A percentile compares a stretch with the other conserved stretches of the same genome.
These are phyloP conservation scores for Huntiella moniliformis DNA, from an alignment of 2,329 filamentous ascomycete genomes.

Conservation along the genomic window DNA sequence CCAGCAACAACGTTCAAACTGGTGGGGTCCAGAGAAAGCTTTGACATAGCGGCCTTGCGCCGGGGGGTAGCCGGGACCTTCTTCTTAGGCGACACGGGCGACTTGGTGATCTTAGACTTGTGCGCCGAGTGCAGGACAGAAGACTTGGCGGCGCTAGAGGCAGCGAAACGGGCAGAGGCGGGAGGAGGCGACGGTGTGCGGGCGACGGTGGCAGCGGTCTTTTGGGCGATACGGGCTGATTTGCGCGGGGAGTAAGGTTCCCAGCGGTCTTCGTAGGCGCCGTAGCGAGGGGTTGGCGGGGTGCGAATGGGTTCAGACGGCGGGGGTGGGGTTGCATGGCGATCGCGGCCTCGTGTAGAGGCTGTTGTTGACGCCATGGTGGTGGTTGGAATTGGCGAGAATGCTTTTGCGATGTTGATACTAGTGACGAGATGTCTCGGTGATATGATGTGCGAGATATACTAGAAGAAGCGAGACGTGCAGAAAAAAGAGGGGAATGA, in stretches of 20 bases:
- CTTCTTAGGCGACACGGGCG: conserved; percentile 14
- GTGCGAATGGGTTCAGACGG: conserved; percentile 34
- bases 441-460: no score
- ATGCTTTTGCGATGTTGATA: background rate
- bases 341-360: conserved; percentile 13
- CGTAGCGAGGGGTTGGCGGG: conserved; percentile 39
- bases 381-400: background rate
- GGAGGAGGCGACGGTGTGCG: conserved; percentile 37
- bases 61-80: conserved; percentile 21
- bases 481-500: background rate
- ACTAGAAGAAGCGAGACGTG: no score
- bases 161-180: conserved; percentile 14
- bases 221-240: conserved; percentile 44
- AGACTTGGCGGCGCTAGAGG: background rate
- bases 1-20: conserved; percentile 22
- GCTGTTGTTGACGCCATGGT: conserved; percentile 19
- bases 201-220: conserved; percentile 19
- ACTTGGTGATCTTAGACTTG: conserved; percentile 10
- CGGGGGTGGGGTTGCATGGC: conserved; percentile 40
- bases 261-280: conserved; percentile 44
- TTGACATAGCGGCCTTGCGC: conserved; percentile 6
- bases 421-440: background rate
- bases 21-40: conserved; percentile 25
- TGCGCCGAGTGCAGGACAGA: background rate
- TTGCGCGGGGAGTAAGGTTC: conserved; percentile 56